Conservation (phyloP, 192 early-diverging fungal genomes). For the Entomortierella parvispora region DNA sequence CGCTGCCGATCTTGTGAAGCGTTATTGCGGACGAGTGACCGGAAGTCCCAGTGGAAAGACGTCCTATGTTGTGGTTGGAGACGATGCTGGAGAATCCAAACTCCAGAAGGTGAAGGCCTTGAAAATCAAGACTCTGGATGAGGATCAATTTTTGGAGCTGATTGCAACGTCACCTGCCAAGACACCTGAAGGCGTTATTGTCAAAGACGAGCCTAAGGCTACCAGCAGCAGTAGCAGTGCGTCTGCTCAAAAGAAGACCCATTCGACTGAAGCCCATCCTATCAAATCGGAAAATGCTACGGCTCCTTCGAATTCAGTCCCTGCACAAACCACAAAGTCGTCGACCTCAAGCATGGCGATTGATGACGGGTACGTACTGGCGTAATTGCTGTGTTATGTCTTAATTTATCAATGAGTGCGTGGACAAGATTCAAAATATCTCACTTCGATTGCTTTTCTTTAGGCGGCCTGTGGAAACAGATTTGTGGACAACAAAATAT, state of each 20-base stretch:
- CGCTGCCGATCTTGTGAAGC: conserved; percentile 84
- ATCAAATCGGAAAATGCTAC: neutral
- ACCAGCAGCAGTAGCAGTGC: conserved; percentile 13
- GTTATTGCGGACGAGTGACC: conserved; percentile 82
- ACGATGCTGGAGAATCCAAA: conserved; percentile 89
- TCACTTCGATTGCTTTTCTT: neutral
- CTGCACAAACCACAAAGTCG: neutral
- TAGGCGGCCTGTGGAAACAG: conserved; percentile 15
- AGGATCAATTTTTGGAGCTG: conserved; percentile 87
- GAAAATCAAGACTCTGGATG: conserved; percentile 77
- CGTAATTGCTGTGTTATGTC: too few relatives aligned
- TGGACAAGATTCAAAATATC: too few relatives aligned
- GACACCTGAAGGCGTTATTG: conserved; percentile 33
- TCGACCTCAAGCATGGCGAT: neutral
- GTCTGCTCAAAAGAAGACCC: neutral
- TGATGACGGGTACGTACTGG: too few relatives aligned
- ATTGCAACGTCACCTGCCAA: conserved; percentile 67
- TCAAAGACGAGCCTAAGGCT: conserved; percentile 24
- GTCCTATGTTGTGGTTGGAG: conserved; percentile 85
- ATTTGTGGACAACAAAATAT: conserved; percentile 97
- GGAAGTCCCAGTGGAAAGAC: conserved; percentile 83
- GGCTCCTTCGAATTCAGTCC: too few relatives aligned
- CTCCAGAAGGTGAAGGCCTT: conserved; percentile 77
- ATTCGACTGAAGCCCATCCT: conserved; percentile 8
- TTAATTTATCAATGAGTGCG: neutral